These are phyloP conservation scores for Acacia concinna DNA, from an alignment of 331 rosid genomes.

Conservation along the genomic window DNA sequence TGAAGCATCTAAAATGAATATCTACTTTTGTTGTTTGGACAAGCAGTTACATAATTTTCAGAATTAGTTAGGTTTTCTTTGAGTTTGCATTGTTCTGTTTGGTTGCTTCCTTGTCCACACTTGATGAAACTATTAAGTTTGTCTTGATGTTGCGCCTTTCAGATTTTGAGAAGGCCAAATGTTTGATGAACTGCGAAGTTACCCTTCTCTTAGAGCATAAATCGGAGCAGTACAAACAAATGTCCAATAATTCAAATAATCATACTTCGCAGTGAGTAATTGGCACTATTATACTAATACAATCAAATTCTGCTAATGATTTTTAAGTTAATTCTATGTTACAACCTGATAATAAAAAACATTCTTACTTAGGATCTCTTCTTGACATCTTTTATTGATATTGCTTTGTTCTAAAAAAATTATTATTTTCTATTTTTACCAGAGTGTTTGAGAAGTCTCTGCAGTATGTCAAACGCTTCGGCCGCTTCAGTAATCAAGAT, in stretches of 20 bases:
- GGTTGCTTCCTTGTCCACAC: background rate
- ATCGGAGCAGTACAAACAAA: conserved; percentile 34
- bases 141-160: background rate
- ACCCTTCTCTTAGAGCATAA: conserved; percentile 40
- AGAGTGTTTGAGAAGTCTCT: conserved; percentile 42
- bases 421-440: background rate
- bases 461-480: conserved; percentile 39
- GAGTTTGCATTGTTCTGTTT: background rate
- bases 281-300: background rate
- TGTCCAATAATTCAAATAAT: conserved; percentile 23
- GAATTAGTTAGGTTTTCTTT: too few relatives aligned
- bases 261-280: conserved; percentile 31
- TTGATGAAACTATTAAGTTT: background rate
- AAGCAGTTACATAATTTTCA: background rate
- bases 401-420: background rate
- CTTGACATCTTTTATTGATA: background rate
- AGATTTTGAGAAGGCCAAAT: conserved; percentile 43
- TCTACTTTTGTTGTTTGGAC: background rate
- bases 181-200: conserved; percentile 42
- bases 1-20: background rate
- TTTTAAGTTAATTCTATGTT: background rate
- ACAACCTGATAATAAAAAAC: too few relatives aligned
- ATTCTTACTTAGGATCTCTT: background rate
- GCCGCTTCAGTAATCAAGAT: conserved; percentile 38
- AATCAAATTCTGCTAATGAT: background rate